phyloP scores from a whole-genome alignment of 2,329 filamentous ascomycete species.

The Neofusicoccum cordaticola region DNA sequence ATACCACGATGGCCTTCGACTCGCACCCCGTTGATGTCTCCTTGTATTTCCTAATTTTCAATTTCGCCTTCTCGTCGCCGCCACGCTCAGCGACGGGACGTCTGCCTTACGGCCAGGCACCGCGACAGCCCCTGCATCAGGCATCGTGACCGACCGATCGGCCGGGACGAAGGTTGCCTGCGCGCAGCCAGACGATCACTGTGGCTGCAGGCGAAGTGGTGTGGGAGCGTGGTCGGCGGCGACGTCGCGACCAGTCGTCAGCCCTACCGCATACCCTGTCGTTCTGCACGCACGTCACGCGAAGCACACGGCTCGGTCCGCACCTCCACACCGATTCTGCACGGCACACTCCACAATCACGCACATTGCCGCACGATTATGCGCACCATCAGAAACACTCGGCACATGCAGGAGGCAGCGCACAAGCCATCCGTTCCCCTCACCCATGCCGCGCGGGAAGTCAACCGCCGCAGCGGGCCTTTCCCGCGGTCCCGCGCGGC shows the following conservation, averaged over 20 bases:
- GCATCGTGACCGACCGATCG: not conserved
- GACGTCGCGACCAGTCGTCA: not conserved
- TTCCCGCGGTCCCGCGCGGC: not conserved
- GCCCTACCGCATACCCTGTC: slow-evolving; percentile 10
- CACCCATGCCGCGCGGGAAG: not conserved
- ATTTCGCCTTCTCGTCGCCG: not conserved
- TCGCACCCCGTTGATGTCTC: not conserved
- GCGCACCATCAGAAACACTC: not conserved
- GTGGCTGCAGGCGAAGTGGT: not conserved
- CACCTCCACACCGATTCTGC: not conserved
- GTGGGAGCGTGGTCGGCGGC: not conserved
- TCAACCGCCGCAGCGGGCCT: not conserved
- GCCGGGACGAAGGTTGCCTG: slow-evolving; percentile 1
- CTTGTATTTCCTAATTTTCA: not conserved
- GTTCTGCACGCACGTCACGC: not conserved
- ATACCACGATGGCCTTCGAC: slow-evolving; percentile 1
- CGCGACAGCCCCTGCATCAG: not conserved
- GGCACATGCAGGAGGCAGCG: not conserved
- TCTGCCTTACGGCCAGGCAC: slow-evolving; percentile 4
- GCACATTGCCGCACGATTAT: not conserved
- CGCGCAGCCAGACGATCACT: not conserved
- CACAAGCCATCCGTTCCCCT: not conserved
- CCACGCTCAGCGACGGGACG: not conserved
- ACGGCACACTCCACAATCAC: slow-evolving; percentile 12
- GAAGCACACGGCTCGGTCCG: slow-evolving; percentile 8